A percentile compares a stretch with the other conserved stretches of the same genome.
These are phyloP conservation scores for Colletotrichum truncatum DNA, from an alignment of 2,329 filamentous ascomycete genomes.

Conservation along the genomic window DNA sequence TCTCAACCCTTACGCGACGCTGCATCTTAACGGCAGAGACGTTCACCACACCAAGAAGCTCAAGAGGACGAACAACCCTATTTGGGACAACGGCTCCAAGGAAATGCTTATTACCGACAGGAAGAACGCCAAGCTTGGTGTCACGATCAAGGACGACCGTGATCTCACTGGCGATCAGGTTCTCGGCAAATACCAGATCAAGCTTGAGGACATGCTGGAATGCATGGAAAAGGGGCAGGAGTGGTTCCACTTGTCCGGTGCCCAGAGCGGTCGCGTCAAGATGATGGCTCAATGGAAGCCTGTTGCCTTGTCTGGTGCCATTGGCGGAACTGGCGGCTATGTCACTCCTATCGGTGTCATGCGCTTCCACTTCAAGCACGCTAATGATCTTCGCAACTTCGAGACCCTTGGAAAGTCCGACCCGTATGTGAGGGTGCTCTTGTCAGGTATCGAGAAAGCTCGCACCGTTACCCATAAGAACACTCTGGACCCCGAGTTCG, in stretches of 20 bases:
- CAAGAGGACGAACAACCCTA: slow-evolving; percentile 96
- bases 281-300: slow-evolving; percentile 96
- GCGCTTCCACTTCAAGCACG: slow-evolving; percentile 90
- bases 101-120: slow-evolving; percentile 95
- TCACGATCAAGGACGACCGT: slow-evolving; percentile 95
- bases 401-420: slow-evolving; percentile 98
- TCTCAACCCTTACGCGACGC: slow-evolving; percentile 88
- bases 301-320: slow-evolving; percentile 82
- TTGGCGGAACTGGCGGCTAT: slow-evolving; percentile 85
- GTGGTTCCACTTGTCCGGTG: slow-evolving; percentile 90
- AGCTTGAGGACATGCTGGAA: slow-evolving; percentile 91
- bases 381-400: slow-evolving; percentile 85
- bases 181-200: slow-evolving; percentile 93
- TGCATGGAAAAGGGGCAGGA: slow-evolving; percentile 92
- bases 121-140: slow-evolving; percentile 86
- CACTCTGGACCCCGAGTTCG: slow-evolving; percentile 94
- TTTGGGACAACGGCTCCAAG: slow-evolving; percentile 93
- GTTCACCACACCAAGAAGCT: slow-evolving; percentile 90
- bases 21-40: slow-evolving; percentile 92
- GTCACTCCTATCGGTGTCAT: slow-evolving; percentile 94
- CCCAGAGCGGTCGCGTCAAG: slow-evolving; percentile 86
- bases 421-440: slow-evolving; percentile 86
- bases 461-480: slow-evolving; percentile 96
- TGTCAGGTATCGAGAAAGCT: slow-evolving; percentile 90
- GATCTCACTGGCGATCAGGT: slow-evolving; percentile 85